These are phyloP conservation scores for Xerocomellus dryophilus DNA, from an alignment of 768 basidiomycete genomes.

Conservation along the genomic window DNA sequence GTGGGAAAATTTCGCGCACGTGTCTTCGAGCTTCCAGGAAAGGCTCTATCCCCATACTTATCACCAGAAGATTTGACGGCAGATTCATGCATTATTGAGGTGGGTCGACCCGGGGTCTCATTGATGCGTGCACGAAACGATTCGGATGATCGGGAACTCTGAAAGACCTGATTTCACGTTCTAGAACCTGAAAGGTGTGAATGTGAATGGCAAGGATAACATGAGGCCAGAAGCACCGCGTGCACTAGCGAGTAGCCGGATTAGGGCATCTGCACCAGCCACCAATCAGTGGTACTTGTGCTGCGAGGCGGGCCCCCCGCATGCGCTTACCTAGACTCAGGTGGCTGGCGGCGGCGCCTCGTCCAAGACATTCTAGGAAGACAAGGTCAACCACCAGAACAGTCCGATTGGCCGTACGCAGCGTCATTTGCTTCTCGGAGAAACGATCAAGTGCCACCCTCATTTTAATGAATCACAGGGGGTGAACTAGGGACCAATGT, in stretches of 20 bases:
- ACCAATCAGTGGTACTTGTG: conserved; percentile 12
- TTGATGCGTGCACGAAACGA: conserved; percentile 9
- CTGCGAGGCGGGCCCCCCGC: conserved; percentile 16
- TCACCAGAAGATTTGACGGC: background rate
- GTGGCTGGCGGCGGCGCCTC: conserved; percentile 1
- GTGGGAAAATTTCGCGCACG: conserved; percentile 8
- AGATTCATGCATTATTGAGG: conserved; percentile 2
- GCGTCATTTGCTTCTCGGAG: conserved; percentile 10
- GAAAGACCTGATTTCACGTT: conserved; percentile 15
- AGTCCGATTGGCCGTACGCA: conserved; percentile 7
- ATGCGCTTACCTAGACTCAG: conserved; percentile 15
- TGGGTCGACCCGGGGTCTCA: conserved; percentile 19
- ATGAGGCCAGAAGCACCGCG: conserved; percentile 29
- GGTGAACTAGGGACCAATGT: conserved; percentile 21
- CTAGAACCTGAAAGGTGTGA: conserved; percentile 22
- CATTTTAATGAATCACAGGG: conserved; percentile 19
- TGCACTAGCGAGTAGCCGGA: conserved; percentile 13
- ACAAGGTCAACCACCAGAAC: conserved; percentile 8
- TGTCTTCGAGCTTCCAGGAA: background rate
- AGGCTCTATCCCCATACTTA: too few relatives aligned
- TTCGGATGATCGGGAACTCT: conserved; percentile 23
- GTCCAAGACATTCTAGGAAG: conserved; percentile 13
- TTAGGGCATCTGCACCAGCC: conserved; percentile 11
- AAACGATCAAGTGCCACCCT: conserved; percentile 15
- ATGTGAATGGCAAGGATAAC: conserved; percentile 27